phyloP scores from a whole-genome alignment of 2,329 filamentous ascomycete genomes.

The Chaetothyriales sp. region DNA sequence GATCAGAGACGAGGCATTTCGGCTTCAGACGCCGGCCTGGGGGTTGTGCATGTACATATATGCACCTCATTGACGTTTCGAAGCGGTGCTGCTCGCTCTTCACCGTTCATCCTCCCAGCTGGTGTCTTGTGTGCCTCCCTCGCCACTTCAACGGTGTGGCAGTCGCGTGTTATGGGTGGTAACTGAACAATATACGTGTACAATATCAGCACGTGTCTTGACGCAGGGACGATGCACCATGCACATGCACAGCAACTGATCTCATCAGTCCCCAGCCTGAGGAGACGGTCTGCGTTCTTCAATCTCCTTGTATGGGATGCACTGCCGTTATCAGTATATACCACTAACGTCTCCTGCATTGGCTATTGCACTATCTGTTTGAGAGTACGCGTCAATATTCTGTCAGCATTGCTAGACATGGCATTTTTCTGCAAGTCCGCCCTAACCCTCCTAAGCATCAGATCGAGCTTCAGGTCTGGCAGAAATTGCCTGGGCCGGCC shows the following conservation, averaged over 20 bases:
- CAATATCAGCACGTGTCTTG: background rate
- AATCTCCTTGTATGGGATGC: no score
- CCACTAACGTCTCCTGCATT: background rate
- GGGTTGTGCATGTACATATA: background rate
- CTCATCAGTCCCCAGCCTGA: background rate
- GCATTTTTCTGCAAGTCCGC: background rate
- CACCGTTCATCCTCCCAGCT: background rate
- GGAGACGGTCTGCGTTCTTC: background rate
- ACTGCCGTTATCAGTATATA: background rate
- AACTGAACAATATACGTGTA: no score
- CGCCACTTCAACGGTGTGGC: background rate
- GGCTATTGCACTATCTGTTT: background rate
- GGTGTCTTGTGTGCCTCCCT: background rate
- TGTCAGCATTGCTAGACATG: background rate
- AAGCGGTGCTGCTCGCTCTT: background rate
- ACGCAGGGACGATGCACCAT: background rate
- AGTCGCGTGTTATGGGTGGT: background rate
- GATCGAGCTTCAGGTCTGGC: background rate
- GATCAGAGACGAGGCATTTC: background rate
- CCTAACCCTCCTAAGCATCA: background rate
- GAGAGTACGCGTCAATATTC: background rate
- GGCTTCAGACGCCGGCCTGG: background rate
- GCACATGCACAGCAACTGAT: background rate
- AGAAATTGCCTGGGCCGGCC: background rate
- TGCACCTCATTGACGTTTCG: constrained; percentile 1